Evolutionary conservation across 495 filamentous ascomycete species (phyloP).

Genomic region (Neurospora cerealis): DNA sequence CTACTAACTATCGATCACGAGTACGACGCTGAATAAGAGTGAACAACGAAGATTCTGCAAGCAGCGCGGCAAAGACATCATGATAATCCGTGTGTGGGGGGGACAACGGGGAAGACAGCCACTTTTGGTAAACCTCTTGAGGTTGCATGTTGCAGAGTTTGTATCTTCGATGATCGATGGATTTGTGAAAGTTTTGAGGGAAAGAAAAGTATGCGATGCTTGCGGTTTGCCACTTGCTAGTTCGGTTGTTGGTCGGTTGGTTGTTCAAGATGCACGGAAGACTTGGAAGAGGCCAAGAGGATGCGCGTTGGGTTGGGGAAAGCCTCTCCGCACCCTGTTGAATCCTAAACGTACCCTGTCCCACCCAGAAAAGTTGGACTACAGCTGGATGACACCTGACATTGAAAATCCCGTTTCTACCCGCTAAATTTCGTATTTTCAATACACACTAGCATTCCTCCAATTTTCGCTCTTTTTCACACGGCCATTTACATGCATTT

Average conservation of each 20-base stretch:
- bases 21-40: not conserved
- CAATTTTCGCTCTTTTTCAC: too few species aligned
- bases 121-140: not conserved
- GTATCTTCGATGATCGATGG: not conserved
- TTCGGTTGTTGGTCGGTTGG: not conserved
- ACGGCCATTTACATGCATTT: too few species aligned
- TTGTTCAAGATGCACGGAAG: not conserved
- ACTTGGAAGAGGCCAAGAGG: not conserved
- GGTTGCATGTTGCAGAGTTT: not conserved
- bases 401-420: too few species aligned
- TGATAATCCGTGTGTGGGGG: not conserved
- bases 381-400: too few species aligned
- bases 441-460: too few species aligned
- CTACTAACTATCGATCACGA: not conserved
- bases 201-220: not conserved
- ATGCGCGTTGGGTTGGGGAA: not conserved
- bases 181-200: not conserved
- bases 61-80: not conserved
- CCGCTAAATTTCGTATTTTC: too few species aligned
- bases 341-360: too few species aligned
- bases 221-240: not conserved
- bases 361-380: too few species aligned
- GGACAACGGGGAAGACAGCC: not conserved
- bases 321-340: too few species aligned
- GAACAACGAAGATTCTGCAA: not conserved